phyloP scores from a whole-genome alignment of 192 early-diverging fungal genomes.

The Coemansia umbellata region DNA sequence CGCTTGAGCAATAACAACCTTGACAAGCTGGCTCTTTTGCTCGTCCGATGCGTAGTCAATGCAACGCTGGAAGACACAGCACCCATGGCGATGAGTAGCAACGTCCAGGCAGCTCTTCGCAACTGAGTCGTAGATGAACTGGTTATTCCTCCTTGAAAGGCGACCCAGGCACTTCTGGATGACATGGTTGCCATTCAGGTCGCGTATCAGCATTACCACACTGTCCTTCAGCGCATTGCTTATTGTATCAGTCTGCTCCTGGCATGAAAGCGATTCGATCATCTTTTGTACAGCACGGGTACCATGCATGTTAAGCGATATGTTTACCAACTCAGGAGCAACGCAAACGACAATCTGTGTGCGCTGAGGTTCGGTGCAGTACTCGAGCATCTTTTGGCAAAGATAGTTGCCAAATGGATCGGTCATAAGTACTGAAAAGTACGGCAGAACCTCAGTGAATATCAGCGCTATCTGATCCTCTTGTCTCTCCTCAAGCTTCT shows the following conservation, averaged over 20 bases:
- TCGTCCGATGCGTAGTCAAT: conserved; percentile 73
- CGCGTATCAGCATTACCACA: conserved; percentile 82
- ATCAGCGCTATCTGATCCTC: conserved; percentile 63
- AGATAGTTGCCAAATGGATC: conserved; percentile 93
- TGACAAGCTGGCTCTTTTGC: conserved; percentile 74
- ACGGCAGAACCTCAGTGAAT: conserved; percentile 69
- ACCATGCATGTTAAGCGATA: conserved; percentile 89
- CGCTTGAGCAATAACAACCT: conserved; percentile 69
- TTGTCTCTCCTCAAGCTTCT: conserved; percentile 75
- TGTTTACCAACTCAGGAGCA: conserved; percentile 68
- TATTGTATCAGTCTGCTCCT: conserved; percentile 60
- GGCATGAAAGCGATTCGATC: conserved; percentile 70
- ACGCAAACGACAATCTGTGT: conserved; percentile 70
- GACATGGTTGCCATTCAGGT: conserved; percentile 90
- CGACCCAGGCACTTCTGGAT: conserved; percentile 86
- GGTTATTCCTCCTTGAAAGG: conserved; percentile 70
- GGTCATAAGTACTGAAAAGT: conserved; percentile 80
- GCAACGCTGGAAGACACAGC: conserved; percentile 88
- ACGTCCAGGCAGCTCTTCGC: conserved; percentile 73
- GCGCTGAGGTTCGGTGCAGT: conserved; percentile 71
- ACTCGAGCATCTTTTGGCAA: conserved; percentile 85
- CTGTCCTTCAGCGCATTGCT: conserved; percentile 63
- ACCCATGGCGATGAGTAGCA: conserved; percentile 88
- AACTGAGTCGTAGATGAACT: conserved; percentile 86
- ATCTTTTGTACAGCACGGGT: conserved; percentile 91